These are phyloP conservation scores for Xylaria venustula DNA, from an alignment of 495 filamentous ascomycete genomes.

Conservation along the genomic window DNA sequence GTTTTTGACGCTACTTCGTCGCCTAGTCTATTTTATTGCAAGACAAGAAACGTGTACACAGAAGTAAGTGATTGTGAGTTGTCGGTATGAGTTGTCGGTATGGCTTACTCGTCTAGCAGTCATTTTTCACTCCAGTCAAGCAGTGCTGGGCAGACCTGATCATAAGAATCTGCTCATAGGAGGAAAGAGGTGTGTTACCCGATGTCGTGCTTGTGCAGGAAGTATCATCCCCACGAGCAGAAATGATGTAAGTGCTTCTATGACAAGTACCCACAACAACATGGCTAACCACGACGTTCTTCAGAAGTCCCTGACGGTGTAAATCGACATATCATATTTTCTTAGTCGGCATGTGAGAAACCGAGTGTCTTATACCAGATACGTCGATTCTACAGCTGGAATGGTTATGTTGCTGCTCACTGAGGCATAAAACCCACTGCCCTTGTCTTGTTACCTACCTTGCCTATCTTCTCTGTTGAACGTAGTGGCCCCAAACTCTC, in stretches of 20 bases:
- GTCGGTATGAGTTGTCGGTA: not conserved
- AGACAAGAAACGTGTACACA: not conserved
- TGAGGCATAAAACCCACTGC: not conserved
- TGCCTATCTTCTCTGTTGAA: not conserved
- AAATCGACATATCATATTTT: too few species aligned
- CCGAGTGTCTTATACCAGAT: not conserved
- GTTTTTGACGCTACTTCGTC: not conserved
- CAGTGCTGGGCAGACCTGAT: not conserved
- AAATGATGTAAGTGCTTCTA: not conserved
- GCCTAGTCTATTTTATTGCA: not conserved
- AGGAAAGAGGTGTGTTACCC: not conserved
- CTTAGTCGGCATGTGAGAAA: too few species aligned
- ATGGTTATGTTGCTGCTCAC: not conserved
- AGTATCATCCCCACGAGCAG: not conserved
- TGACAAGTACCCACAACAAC: not conserved
- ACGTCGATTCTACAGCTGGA: not conserved
- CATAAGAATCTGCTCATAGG: not conserved
- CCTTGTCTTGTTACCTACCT: not conserved
- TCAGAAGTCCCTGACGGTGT: too few species aligned
- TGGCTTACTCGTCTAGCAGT: not conserved
- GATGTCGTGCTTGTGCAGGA: not conserved
- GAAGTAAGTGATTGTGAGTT: not conserved
- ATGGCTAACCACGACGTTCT: not conserved
- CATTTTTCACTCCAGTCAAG: not conserved
- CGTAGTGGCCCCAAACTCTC: not conserved